These are phyloP conservation scores for Prunus fruticosa DNA, from an alignment of 306 rosid species.

Conservation along the genomic window DNA sequence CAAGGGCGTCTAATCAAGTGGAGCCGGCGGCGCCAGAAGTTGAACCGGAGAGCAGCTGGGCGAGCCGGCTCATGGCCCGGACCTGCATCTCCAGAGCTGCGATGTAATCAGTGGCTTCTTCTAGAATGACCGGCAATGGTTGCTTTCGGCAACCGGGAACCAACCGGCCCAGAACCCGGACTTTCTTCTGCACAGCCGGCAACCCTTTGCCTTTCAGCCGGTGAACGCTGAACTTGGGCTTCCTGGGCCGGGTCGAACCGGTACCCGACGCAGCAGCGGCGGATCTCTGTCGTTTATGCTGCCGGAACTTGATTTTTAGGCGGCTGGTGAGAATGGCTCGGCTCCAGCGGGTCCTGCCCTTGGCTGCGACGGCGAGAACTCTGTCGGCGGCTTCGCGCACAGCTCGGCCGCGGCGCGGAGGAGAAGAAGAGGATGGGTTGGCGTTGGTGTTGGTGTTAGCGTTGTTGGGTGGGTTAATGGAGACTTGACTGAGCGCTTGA, in stretches of 20 bases:
- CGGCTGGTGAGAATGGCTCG: constrained; percentile 70
- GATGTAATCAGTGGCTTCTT: constrained; percentile 81
- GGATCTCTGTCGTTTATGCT: constrained; percentile 40
- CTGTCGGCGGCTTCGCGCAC: constrained; percentile 84
- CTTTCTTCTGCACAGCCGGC: constrained; percentile 80
- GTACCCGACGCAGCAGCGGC: constrained; percentile 11
- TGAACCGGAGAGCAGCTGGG: constrained; percentile 47
- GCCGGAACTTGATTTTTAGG: constrained; percentile 72
- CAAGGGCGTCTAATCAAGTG: constrained; percentile 32
- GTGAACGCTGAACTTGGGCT: constrained; percentile 60
- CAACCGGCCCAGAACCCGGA: constrained; percentile 64
- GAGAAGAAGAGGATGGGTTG: constrained; percentile 11
- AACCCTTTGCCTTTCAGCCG: constrained; percentile 65
- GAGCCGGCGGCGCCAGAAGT: constrained; percentile 35
- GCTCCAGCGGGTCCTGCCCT: constrained; percentile 90
- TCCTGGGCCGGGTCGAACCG: constrained; percentile 44
- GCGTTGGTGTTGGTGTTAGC: neutral
- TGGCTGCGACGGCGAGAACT: constrained; percentile 75
- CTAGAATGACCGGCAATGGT: constrained; percentile 77
- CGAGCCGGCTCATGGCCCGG: constrained; percentile 78
- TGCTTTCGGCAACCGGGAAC: constrained; percentile 95
- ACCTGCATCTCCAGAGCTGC: constrained; percentile 96
- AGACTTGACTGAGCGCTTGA: constrained; percentile 57
- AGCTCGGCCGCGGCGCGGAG: constrained; percentile 56
- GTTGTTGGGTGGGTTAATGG: constrained; percentile 4